Evolutionary conservation across 116 monocot genomes (phyloP).

Genomic region (Dioscorea cayenensis): DNA sequence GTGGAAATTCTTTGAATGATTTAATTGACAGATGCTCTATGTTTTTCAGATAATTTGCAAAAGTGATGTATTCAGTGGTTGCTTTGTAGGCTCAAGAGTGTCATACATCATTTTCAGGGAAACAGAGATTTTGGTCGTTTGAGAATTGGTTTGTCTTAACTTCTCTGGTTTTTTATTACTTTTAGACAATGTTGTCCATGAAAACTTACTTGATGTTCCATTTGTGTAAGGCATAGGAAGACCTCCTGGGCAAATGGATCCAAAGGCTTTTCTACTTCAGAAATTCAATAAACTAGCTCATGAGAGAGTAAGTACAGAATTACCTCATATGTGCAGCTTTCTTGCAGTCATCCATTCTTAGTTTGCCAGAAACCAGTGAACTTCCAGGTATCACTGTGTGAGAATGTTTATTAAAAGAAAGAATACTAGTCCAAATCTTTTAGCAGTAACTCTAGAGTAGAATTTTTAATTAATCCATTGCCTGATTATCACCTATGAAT

Average conservation of each 20-base stretch:
- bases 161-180: background rate
- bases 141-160: slow-evolving; percentile 62
- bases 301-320: slow-evolving; percentile 43
- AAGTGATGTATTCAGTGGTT: background rate
- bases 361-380: background rate
- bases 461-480: too few species aligned
- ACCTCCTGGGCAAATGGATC: slow-evolving; percentile 99
- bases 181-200: background rate
- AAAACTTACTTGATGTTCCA: background rate
- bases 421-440: too few species aligned
- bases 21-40: background rate
- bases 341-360: background rate
- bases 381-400: background rate
- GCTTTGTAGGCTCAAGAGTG: slow-evolving; percentile 65
- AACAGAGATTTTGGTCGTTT: slow-evolving; percentile 86
- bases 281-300: slow-evolving; percentile 73
- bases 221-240: slow-evolving; percentile 70
- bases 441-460: too few species aligned
- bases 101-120: slow-evolving; percentile 81
- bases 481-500: too few species aligned
- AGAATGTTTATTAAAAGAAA: too few species aligned
- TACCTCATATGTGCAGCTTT: background rate
- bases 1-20: background rate
- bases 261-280: slow-evolving; percentile 86
- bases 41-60: background rate